Evolutionary conservation across 139 green algal genomes (phyloP), one percentile per base, ranked within the genome.

Genomic region (Pseudopediastrum boryanum): DNA sequence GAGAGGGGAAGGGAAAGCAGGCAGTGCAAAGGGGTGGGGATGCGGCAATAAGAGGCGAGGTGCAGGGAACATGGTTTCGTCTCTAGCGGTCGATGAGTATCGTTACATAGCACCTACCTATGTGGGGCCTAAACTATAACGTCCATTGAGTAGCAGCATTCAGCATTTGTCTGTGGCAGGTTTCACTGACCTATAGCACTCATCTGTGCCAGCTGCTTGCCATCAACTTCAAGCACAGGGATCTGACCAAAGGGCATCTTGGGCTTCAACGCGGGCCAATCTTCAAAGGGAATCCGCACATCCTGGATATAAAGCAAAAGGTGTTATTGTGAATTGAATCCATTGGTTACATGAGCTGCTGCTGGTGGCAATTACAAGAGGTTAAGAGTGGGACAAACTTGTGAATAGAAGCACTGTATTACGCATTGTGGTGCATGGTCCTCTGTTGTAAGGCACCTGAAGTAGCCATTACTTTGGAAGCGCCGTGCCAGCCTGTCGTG

Each of bases 241-340:
- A 84, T 58, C 66, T 86, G 80, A 2, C 77, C 72, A 44, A 86
- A 86, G 0, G 84, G 84, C 35, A 69, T 78, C 39, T 68, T 82
- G 31, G 77, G 4, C 68, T 89, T 89, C 4, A 76, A 3, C 51
- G 65, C 64, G 0, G 70, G 41, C 76, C 70, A 83, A 2, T 46
- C 58, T 0, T 35, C 58, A 4, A 2, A 12, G 5, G n/a, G n/a
- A 8, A 77, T 42, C 29, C 33, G 67, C 31, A 80, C 52, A 21
- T 86, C 81, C 75, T 83, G 75, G 35, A 38, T 38, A 52, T 8
- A 56, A 6, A 62, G 46, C 63, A 65, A 4, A 25, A 44, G 25
- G n/a, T n/a, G n/a, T n/a, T n/a, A n/a, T n/a, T n/a, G n/a, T n/a
- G n/a, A n/a, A n/a, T n/a, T n/a, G n/a, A n/a, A n/a, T n/a, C n/a